These are phyloP conservation scores for Saccharomycopsis schoenii DNA, from an alignment of 805 yeast species.

Conservation along the genomic window DNA sequence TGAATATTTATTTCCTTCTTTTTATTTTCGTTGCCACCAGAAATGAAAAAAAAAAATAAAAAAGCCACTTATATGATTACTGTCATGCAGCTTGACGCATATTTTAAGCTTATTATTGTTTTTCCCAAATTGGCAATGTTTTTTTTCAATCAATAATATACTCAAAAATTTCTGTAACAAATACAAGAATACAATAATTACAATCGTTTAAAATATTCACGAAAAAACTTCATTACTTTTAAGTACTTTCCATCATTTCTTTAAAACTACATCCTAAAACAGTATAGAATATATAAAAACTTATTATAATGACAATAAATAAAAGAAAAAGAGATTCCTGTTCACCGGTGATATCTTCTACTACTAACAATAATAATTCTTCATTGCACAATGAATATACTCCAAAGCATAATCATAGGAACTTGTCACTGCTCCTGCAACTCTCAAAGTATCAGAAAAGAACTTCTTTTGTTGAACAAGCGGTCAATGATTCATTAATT, in stretches of 20 bases:
- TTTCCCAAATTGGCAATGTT: not conserved
- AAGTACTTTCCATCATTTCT: too few species aligned
- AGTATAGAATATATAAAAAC: not conserved
- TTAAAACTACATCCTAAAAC: too few species aligned
- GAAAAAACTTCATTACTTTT: too few species aligned
- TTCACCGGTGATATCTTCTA: constrained; percentile 3
- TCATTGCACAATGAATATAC: not conserved
- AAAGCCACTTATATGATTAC: not conserved
- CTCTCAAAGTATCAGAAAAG: constrained; percentile 4
- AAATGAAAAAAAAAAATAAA: not conserved
- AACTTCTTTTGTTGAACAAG: not conserved
- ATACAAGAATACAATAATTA: not conserved
- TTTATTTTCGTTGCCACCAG: not conserved
- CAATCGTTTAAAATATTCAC: too few species aligned
- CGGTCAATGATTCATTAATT: not conserved
- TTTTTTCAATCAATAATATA: not conserved
- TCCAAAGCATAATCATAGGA: not conserved
- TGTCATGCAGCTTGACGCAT: not conserved
- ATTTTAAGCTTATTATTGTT: not conserved
- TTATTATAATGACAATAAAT: constrained; percentile 5
- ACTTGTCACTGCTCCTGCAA: not conserved
- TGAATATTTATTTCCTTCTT: too few species aligned
- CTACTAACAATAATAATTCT: not conserved
- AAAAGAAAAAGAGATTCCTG: constrained; percentile 16
- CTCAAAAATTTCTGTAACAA: not conserved